phyloP scores from a whole-genome alignment of 2,329 filamentous ascomycete genomes.

The Venturia carpophila region DNA sequence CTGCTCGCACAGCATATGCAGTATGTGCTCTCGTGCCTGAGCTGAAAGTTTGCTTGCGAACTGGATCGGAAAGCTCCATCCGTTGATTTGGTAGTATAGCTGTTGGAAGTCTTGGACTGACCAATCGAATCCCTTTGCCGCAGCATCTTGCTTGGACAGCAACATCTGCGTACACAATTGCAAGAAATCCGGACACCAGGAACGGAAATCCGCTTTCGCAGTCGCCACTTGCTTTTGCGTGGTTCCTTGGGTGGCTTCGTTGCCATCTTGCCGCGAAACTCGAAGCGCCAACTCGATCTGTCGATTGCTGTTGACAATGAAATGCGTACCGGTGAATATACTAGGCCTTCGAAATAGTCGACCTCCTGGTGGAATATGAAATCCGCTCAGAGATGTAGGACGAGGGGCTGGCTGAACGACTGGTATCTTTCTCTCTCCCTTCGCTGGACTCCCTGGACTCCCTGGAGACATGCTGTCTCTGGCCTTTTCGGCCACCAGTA shows the following conservation, averaged over 20 bases:
- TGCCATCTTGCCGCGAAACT: neutral
- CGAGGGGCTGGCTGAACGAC: too few species aligned
- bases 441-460: neutral
- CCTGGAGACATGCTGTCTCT: slow-evolving; percentile 2
- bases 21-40: neutral
- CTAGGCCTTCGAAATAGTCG: neutral
- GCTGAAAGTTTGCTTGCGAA: neutral
- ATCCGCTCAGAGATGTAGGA: neutral
- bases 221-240: neutral
- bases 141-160: neutral
- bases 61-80: neutral
- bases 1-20: neutral
- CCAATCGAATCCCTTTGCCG: neutral
- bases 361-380: neutral
- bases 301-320: neutral
- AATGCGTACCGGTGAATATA: neutral
- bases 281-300: neutral
- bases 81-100: neutral
- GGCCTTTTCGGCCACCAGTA: neutral
- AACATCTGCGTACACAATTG: neutral
- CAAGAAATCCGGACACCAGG: neutral
- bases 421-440: too few species aligned
- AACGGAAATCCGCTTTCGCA: neutral
- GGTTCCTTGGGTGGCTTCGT: too few species aligned
- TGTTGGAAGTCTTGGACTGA: neutral